Evolutionary conservation across 306 rosid species (phyloP).

Genomic region (Sicyos edulis): DNA sequence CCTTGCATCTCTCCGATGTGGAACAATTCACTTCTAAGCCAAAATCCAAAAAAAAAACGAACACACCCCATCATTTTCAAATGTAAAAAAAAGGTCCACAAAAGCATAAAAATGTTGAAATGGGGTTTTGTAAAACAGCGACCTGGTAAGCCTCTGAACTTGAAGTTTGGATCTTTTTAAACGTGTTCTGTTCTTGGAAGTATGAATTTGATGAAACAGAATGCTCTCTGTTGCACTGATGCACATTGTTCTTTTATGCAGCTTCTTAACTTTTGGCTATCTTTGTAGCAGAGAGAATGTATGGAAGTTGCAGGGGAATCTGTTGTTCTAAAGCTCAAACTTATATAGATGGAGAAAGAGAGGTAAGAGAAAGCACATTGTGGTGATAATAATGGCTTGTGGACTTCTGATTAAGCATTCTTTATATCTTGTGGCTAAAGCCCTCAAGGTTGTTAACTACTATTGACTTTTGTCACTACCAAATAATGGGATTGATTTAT

Average conservation of each 20-base stretch:
- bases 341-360: constrained; percentile 3
- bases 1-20: no score
- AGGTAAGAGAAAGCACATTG: not conserved
- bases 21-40: no score
- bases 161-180: constrained; percentile 29
- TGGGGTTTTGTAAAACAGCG: constrained; percentile 11
- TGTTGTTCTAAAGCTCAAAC: not conserved
- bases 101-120: not conserved
- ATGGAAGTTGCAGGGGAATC: constrained; percentile 15
- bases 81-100: not conserved
- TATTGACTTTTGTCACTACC: constrained; percentile 1
- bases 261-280: constrained; percentile 1
- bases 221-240: constrained; percentile 15
- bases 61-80: not conserved
- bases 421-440: constrained; percentile 8
- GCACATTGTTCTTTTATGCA: constrained; percentile 31
- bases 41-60: not conserved
- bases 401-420: constrained; percentile 25
- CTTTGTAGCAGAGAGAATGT: not conserved
- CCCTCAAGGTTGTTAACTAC: not conserved
- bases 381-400: constrained; percentile 28
- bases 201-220: constrained; percentile 17
- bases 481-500: not conserved
- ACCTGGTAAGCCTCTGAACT: constrained; percentile 36
- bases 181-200: constrained; percentile 23